These are phyloP conservation scores for Fistulinella prunicolor DNA, from an alignment of 768 basidiomycete species.

Conservation along the genomic window DNA sequence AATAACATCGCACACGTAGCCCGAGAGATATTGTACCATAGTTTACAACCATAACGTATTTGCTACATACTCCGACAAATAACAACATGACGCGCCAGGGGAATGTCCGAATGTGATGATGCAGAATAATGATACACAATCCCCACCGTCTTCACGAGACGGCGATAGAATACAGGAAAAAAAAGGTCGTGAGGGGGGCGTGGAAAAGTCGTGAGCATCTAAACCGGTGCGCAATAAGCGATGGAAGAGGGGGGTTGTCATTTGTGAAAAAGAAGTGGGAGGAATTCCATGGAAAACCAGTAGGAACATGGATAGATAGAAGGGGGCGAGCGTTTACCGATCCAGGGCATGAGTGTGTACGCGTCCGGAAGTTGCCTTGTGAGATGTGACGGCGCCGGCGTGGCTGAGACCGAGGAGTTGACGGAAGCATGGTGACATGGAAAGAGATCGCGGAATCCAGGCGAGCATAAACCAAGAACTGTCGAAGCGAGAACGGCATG, in stretches of 20 bases:
- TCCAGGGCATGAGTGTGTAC: constrained; percentile 2
- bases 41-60: constrained; percentile 38
- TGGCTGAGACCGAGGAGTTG: constrained; percentile 24
- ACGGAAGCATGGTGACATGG: constrained; percentile 22
- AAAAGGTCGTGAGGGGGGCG: constrained; percentile 25
- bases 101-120: constrained; percentile 28
- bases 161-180: constrained; percentile 30
- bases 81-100: constrained; percentile 18
- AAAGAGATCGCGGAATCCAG: constrained; percentile 13
- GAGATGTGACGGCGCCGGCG: neutral
- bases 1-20: no score
- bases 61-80: constrained; percentile 31
- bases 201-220: constrained; percentile 26
- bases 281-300: constrained; percentile 9
- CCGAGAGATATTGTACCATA: constrained; percentile 24
- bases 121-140: constrained; percentile 36
- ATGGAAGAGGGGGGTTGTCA: neutral
- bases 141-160: constrained; percentile 17
- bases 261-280: constrained; percentile 2
- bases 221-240: constrained; percentile 7
- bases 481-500: constrained; percentile 16
- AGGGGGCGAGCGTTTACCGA: neutral
- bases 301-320: neutral
- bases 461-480: constrained; percentile 18
- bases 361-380: constrained; percentile 18